phyloP scores from a whole-genome alignment of 352 stramenopile genomes.

The Phytophthora tentaculata region DNA sequence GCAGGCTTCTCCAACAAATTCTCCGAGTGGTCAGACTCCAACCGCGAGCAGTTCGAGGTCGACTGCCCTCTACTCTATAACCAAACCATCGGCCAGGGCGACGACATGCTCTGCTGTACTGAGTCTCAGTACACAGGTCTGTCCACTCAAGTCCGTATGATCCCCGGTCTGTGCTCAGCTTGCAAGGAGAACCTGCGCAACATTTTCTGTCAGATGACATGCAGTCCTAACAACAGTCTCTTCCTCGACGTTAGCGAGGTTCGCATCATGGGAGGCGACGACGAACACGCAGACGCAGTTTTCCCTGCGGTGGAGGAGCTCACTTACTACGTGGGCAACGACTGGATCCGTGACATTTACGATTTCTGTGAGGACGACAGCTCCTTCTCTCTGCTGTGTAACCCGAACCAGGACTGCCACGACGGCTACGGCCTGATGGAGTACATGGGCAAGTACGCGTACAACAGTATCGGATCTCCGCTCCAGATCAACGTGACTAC shows the following conservation, averaged over 20 bases:
- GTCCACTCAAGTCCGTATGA: constrained; percentile 65
- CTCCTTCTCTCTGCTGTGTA: constrained; percentile 64
- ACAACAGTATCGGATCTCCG: constrained; percentile 66
- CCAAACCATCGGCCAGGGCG: constrained; percentile 46
- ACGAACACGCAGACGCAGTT: constrained; percentile 40
- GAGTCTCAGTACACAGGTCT: constrained; percentile 63
- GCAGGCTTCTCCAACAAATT: constrained; percentile 65
- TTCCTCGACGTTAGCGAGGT: constrained; percentile 65
- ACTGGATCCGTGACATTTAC: constrained; percentile 73
- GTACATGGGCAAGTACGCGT: constrained; percentile 69
- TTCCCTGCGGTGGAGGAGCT: constrained; percentile 62
- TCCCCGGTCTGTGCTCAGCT: constrained; percentile 57
- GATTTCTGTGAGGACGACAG: constrained; percentile 66
- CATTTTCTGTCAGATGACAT: constrained; percentile 71
- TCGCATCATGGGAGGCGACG: constrained; percentile 52
- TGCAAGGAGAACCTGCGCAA: constrained; percentile 76
- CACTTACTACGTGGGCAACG: constrained; percentile 67
- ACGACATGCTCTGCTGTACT: constrained; percentile 69
- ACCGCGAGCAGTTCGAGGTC: constrained; percentile 64
- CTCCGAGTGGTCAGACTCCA: constrained; percentile 58
- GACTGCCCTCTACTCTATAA: constrained; percentile 72
- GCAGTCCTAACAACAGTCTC: constrained; percentile 69
- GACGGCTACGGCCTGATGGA: constrained; percentile 63
- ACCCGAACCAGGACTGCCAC: constrained; percentile 56
- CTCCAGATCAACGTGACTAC: constrained; percentile 70